Evolutionary conservation across 78 protist species (phyloP).

Genomic region (Dictyostelium intermedium): DNA sequence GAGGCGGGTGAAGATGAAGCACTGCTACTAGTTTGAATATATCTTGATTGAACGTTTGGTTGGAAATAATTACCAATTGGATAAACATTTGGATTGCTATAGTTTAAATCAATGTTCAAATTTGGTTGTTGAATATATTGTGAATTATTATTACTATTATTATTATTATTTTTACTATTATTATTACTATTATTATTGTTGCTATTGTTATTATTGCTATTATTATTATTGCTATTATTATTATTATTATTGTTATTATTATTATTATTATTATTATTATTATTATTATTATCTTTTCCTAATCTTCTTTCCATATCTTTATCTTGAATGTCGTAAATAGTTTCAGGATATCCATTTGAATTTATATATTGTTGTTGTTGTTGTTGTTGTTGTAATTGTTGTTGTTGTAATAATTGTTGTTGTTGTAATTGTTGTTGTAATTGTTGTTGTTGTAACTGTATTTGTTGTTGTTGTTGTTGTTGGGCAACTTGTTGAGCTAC

Average conservation of each 20-base stretch:
- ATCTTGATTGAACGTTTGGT: slow-evolving; percentile 16
- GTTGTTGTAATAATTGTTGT: not conserved
- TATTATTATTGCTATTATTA: not conserved
- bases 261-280: not conserved
- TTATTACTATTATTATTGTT: not conserved
- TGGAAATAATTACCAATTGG: not conserved
- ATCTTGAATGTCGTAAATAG: not conserved
- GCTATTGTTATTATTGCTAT: not conserved
- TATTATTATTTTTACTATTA: not conserved
- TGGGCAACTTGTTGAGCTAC: not conserved
- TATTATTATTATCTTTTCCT: not conserved
- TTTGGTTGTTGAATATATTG: not conserved
- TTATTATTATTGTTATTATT: not conserved
- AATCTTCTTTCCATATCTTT: slow-evolving; percentile 9
- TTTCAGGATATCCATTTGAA: not conserved
- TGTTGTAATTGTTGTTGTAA: not conserved
- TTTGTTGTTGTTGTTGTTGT: not conserved
- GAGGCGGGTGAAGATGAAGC: slow-evolving; percentile 30
- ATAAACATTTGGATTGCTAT: not conserved
- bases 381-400: not conserved
- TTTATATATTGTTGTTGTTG: not conserved
- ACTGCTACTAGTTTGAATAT: not conserved
- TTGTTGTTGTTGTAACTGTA: not conserved
- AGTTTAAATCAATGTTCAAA: not conserved
- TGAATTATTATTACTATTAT: not conserved